Evolutionary conservation across 2,329 filamentous ascomycete species (phyloP).

Genomic region (Beauveria sp.): DNA sequence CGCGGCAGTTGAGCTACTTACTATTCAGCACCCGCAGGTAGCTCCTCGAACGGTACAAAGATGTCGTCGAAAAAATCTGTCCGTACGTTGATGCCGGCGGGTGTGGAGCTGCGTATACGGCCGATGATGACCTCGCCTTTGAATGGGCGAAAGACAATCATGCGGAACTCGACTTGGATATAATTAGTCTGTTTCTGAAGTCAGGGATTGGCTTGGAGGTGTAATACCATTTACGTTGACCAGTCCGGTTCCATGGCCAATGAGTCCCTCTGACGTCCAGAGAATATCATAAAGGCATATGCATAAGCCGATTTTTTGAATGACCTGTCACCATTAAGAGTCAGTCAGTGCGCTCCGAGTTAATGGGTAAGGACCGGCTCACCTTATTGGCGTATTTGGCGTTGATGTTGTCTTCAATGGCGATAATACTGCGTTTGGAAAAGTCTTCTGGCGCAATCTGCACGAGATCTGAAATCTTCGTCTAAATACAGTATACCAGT

Average conservation of each 20-base stretch:
- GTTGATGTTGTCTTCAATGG: constrained; percentile 95
- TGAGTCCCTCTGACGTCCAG: constrained; percentile 83
- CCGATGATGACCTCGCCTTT: constrained; percentile 88
- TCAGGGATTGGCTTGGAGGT: neutral
- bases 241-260: constrained; percentile 84
- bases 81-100: constrained; percentile 67
- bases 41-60: constrained; percentile 64
- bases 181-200: neutral
- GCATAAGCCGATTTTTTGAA: constrained; percentile 90
- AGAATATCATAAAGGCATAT: constrained; percentile 89
- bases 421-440: constrained; percentile 69
- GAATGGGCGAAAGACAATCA: constrained; percentile 92
- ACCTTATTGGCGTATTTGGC: constrained; percentile 93
- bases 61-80: constrained; percentile 95
- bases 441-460: constrained; percentile 89
- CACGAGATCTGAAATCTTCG: constrained; percentile 88
- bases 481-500: constrained; percentile 44
- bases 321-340: constrained; percentile 45
- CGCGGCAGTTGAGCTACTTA: constrained; percentile 32
- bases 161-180: constrained; percentile 67
- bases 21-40: constrained; percentile 73
- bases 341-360: neutral
- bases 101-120: constrained; percentile 67
- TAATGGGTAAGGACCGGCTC: neutral
- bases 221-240: constrained; percentile 83